A percentile compares a stretch with the other conserved stretches of the same genome.
These are phyloP conservation scores for Talaromyces sp. DNA, from an alignment of 2,329 filamentous ascomycete species.

Conservation along the genomic window DNA sequence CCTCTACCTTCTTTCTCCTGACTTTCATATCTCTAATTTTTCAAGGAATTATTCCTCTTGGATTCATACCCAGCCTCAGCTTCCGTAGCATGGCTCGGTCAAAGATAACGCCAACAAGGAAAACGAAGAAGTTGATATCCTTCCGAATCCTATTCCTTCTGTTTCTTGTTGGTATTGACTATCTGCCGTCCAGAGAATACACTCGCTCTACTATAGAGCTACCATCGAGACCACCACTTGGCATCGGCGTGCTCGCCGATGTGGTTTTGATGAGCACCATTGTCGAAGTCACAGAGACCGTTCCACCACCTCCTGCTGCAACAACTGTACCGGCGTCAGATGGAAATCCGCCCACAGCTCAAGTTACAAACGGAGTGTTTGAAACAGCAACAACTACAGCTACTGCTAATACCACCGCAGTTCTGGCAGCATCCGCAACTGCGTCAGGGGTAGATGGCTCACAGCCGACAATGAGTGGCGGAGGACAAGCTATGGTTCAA, in stretches of 20 bases:
- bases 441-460: not conserved
- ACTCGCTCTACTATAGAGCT: not conserved
- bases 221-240: not conserved
- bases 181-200: not conserved
- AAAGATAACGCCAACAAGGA: not conserved
- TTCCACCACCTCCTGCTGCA: slow-evolving; percentile 1
- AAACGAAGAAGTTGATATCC: not conserved
- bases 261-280: slow-evolving; percentile 6
- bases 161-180: not conserved
- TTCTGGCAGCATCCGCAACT: not conserved
- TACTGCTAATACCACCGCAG: not conserved
- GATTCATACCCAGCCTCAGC: not conserved
- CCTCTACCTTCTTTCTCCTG: not conserved
- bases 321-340: not conserved
- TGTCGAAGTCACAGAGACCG: slow-evolving; percentile 13
- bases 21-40: too few species aligned
- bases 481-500: not conserved
- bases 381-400: not conserved
- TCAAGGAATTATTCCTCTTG: not conserved
- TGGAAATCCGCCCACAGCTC: not conserved
- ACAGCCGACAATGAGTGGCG: not conserved
- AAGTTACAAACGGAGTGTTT: not conserved
- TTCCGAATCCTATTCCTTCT: not conserved
- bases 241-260: not conserved
- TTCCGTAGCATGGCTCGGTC: not conserved